Evolutionary conservation across 345 rosid species (phyloP).

Genomic region (Gossypium mustelinum): DNA sequence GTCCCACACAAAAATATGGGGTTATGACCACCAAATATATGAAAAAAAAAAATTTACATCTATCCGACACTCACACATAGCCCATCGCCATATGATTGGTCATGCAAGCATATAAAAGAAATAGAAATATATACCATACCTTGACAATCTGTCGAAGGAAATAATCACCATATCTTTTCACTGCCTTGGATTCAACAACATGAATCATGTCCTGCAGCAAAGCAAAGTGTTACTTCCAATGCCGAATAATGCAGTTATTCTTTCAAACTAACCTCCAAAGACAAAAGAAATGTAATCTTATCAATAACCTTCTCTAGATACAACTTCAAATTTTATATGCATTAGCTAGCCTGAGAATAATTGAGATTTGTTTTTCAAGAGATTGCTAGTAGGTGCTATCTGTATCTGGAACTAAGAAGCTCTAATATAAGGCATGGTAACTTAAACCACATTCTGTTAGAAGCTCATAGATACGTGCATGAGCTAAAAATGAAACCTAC

Average conservation of each 20-base stretch:
- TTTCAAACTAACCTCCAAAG: background rate
- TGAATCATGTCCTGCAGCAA: conserved; percentile 73
- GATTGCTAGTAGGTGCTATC: background rate
- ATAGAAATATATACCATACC: conserved; percentile 30
- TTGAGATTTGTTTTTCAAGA: background rate
- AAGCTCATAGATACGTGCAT: background rate
- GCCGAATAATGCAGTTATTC: background rate
- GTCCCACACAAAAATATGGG: no score
- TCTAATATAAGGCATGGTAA: background rate
- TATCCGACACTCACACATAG: no score
- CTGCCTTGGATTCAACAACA: conserved; percentile 67
- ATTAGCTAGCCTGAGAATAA: background rate
- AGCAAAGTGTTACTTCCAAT: background rate
- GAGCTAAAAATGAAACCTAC: conserved; percentile 32
- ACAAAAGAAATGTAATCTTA: background rate
- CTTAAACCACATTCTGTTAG: no score
- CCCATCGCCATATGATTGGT: background rate
- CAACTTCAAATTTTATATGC: background rate
- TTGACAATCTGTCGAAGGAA: conserved; percentile 90
- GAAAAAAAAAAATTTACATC: no score
- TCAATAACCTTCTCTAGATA: background rate
- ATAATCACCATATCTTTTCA: conserved; percentile 76
- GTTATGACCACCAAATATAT: background rate
- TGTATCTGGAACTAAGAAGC: background rate
- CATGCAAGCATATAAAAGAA: background rate